Conservation (phyloP, 2,329 filamentous ascomycete genomes). For the Orbilia ellipsospora region DNA sequence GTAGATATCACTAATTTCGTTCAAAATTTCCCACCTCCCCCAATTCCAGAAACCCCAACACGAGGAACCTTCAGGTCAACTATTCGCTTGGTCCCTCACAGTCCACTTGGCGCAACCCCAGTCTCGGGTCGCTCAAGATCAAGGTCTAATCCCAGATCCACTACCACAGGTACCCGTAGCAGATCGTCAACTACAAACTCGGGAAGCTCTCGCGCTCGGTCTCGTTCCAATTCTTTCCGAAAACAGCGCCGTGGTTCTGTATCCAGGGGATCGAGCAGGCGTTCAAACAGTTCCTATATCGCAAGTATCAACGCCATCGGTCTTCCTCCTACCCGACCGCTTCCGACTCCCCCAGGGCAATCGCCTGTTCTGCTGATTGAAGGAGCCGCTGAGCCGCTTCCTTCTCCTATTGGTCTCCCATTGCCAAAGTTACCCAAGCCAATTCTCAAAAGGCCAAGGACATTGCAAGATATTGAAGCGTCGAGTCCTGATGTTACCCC, state of each 20-base stretch:
- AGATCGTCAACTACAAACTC: constrained; percentile 51
- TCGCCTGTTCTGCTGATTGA: constrained; percentile 35
- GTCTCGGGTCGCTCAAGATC: constrained; percentile 50
- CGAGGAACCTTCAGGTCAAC: constrained; percentile 38
- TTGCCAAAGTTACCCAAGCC: constrained; percentile 51
- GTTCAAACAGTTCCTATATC: constrained; percentile 45
- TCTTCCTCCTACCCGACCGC: constrained; percentile 49
- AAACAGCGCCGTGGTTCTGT: constrained; percentile 51
- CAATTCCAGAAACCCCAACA: constrained; percentile 50
- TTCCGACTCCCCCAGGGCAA: constrained; percentile 48
- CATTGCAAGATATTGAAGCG: constrained; percentile 45
- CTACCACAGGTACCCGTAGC: constrained; percentile 48
- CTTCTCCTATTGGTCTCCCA: constrained; percentile 9
- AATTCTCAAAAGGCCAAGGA: constrained; percentile 48
- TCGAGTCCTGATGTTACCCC: constrained; percentile 50
- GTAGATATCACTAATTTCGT: constrained; percentile 42
- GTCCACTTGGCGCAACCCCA: constrained; percentile 47
- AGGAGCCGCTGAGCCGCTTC: constrained; percentile 28
- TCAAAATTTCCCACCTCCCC: constrained; percentile 54
- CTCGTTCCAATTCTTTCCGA: constrained; percentile 40
- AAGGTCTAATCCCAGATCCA: constrained; percentile 45
- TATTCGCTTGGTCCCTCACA: constrained; percentile 53
- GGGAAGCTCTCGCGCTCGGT: constrained; percentile 48
- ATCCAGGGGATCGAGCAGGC: constrained; percentile 48
- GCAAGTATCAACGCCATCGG: constrained; percentile 52